A percentile compares a stretch with the other conserved stretches of the same genome.
Conservation (phyloP, 257 asterid genomes). For the Nicotiana benthamiana region DNA sequence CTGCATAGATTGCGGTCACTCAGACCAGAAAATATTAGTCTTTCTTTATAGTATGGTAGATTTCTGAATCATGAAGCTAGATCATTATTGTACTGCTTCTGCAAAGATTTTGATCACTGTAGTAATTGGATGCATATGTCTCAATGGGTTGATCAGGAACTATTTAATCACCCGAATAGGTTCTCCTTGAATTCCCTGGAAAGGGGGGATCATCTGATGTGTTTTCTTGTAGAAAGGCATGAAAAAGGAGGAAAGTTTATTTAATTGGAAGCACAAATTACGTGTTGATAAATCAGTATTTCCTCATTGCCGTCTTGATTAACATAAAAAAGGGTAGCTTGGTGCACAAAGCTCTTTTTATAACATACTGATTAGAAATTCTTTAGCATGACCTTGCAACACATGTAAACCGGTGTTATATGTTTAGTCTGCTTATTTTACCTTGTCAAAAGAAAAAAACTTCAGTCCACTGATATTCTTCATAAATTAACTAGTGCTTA, state of each 20-base stretch:
- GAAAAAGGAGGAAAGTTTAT: not conserved
- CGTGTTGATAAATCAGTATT: not conserved
- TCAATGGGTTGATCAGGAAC: not conserved
- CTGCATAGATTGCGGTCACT: not conserved
- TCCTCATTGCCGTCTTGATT: not conserved
- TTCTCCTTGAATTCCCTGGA: not conserved
- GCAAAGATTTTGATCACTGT: not conserved
- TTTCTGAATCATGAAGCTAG: not conserved
- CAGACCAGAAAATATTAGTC: not conserved
- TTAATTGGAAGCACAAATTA: not conserved
- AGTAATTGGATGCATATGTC: not conserved
- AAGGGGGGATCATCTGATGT: not conserved
- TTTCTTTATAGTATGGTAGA: not conserved
- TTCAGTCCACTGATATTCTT: not conserved
- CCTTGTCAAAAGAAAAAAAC: not conserved
- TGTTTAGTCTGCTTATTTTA: not conserved
- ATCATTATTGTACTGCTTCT: not conserved
- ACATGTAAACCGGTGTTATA: not conserved
- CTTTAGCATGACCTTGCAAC: not conserved
- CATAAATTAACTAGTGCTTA: not conserved
- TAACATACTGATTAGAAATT: not conserved
- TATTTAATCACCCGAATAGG: not conserved
- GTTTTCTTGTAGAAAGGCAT: not conserved
- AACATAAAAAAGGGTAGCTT: not conserved
- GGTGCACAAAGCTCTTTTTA: not conserved